phyloP scores from a whole-genome alignment of 179 eudicot species.

The Heliamphora pulchella region DNA sequence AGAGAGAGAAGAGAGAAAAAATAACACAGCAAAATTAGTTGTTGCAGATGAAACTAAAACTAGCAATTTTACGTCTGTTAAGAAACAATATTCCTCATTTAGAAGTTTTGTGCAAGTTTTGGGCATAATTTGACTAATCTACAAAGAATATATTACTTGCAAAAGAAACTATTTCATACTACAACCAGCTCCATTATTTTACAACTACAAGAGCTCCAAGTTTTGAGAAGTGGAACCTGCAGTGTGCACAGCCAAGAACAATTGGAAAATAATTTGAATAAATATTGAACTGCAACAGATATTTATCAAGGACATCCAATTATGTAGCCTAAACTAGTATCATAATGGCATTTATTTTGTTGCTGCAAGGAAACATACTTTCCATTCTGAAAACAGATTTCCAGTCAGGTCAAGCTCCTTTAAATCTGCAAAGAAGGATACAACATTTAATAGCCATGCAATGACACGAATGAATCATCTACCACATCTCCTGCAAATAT shows the following conservation, averaged over 20 bases:
- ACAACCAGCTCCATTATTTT: neutral
- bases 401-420: slow-evolving; percentile 96
- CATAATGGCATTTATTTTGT: neutral
- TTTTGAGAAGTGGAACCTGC: neutral
- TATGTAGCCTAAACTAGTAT: neutral
- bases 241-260: neutral
- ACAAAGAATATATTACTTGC: neutral
- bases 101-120: neutral
- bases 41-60: neutral
- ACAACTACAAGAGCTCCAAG: neutral
- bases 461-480: too few species aligned
- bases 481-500: too few species aligned
- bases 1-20: neutral
- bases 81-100: slow-evolving; percentile 6
- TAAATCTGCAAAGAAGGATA: slow-evolving; percentile 43
- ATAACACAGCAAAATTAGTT: neutral
- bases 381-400: slow-evolving; percentile 76
- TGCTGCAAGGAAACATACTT: slow-evolving; percentile 37
- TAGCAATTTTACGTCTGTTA: neutral
- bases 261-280: neutral
- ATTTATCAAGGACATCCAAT: neutral
- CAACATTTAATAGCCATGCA: neutral
- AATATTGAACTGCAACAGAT: neutral
- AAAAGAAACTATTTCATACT: neutral
- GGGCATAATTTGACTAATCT: neutral